Conservation (phyloP, 176 grass and related monocot species). For the Triticum turgidum region DNA sequence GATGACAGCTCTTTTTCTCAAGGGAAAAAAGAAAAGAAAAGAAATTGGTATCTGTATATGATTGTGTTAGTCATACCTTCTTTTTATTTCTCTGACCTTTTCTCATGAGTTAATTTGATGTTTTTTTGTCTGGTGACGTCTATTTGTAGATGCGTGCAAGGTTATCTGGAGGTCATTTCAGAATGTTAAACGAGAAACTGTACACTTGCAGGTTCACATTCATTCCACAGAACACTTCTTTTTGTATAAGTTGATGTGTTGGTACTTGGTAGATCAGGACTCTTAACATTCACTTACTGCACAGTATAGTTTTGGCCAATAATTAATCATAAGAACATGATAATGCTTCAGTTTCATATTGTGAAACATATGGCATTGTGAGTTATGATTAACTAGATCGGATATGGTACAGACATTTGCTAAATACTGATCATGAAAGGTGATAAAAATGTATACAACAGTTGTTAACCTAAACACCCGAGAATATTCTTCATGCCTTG, state of each 20-base stretch:
- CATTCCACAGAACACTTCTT: slow-evolving; percentile 17
- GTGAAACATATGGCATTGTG: neutral
- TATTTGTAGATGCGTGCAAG: slow-evolving; percentile 80
- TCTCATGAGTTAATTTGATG: slow-evolving; percentile 21
- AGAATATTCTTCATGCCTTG: neutral
- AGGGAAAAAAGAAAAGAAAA: neutral
- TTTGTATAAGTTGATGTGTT: slow-evolving; percentile 15
- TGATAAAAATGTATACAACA: neutral
- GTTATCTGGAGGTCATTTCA: slow-evolving; percentile 95
- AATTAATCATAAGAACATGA: neutral
- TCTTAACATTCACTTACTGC: neutral
- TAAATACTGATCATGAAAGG: slow-evolving; percentile 5
- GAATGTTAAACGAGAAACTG: slow-evolving; percentile 91
- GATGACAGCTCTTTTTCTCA: neutral
- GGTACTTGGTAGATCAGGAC: neutral
- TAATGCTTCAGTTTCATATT: neutral
- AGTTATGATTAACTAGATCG: neutral
- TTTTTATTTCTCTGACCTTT: neutral
- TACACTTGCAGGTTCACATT: slow-evolving; percentile 84
- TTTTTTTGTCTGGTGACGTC: neutral
- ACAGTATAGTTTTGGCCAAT: neutral
- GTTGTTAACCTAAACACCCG: neutral
- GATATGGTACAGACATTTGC: neutral
- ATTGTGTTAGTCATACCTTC: neutral
- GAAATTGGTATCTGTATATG: neutral